A percentile compares a stretch with the other conserved stretches of the same genome.
Evolutionary conservation across 75 land plant genomes (phyloP).

Genomic region (Pinus tabuliformis): DNA sequence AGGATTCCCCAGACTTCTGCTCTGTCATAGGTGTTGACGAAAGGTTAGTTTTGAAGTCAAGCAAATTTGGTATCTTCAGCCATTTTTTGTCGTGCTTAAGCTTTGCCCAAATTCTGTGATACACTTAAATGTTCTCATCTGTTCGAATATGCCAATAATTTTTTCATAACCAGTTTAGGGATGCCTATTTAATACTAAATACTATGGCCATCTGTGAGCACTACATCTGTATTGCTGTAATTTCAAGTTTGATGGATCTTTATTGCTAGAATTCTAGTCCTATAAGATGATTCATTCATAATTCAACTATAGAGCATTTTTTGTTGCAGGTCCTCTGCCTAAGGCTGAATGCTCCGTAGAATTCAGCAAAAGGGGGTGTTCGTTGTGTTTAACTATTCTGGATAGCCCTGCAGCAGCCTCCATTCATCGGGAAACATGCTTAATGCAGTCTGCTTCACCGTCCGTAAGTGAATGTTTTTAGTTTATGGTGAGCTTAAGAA

Average conservation of each 20-base stretch:
- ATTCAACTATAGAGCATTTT: not conserved
- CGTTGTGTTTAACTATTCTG: conserved; percentile 53
- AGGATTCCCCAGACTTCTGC: too few relatives aligned
- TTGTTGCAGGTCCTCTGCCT: conserved; percentile 50
- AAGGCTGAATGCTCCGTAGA: conserved; percentile 54
- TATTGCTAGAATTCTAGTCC: not conserved
- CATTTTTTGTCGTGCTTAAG: too few relatives aligned
- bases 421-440: conserved; percentile 36
- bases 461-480: conserved; percentile 21
- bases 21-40: too few relatives aligned
- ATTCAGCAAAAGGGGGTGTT: conserved; percentile 50
- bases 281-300: not conserved
- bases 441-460: conserved; percentile 15
- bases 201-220: not conserved
- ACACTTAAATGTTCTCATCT: too few relatives aligned
- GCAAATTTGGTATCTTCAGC: too few relatives aligned
- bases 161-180: not conserved
- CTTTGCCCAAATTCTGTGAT: too few relatives aligned
- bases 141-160: too few relatives aligned
- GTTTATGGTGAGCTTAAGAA: conserved; percentile 4
- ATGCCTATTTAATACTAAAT: not conserved
- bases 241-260: not conserved
- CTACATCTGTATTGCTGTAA: not conserved
- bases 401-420: conserved; percentile 30
- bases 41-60: too few relatives aligned